A percentile compares a stretch with the other conserved stretches of the same genome.
Evolutionary conservation across 768 basidiomycete genomes (phyloP).

Genomic region (Agaricus blazei): DNA sequence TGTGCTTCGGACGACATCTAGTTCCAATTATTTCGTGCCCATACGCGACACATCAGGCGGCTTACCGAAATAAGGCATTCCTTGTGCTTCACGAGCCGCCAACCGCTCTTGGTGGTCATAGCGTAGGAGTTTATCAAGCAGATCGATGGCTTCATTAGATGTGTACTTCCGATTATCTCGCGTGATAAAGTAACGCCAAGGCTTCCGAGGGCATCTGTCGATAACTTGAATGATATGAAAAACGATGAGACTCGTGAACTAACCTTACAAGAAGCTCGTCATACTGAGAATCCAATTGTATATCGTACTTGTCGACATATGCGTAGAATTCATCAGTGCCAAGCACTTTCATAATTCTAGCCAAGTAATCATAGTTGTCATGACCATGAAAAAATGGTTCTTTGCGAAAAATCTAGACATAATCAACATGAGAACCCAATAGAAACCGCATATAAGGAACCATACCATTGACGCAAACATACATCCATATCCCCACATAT

Average conservation of each 20-base stretch:
- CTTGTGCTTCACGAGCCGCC: conserved; percentile 90
- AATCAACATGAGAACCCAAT: conserved; percentile 4
- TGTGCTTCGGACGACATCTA: conserved; percentile 7
- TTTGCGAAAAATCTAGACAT: conserved; percentile 88
- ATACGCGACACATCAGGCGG: background rate
- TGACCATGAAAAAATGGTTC: conserved; percentile 99
- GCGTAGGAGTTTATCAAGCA: conserved; percentile 90
- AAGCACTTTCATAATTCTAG: conserved; percentile 96
- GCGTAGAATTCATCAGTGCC: conserved; percentile 93
- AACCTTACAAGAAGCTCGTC: conserved; percentile 90
- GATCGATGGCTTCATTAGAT: conserved; percentile 94
- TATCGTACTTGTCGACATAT: conserved; percentile 94
- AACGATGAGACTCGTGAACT: conserved; percentile 11
- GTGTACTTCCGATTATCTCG: conserved; percentile 95
- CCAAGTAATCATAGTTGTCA: conserved; percentile 97
- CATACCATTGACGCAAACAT: conserved; percentile 98
- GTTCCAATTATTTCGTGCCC: background rate
- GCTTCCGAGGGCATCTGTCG: conserved; percentile 82
- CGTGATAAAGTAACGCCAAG: conserved; percentile 94
- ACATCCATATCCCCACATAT: conserved; percentile 99
- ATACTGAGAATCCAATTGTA: conserved; percentile 92
- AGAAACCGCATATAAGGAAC: conserved; percentile 14
- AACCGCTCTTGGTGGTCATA: conserved; percentile 98
- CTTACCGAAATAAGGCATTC: background rate
- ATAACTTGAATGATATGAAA: background rate